phyloP scores from a whole-genome alignment of 768 basidiomycete genomes.

The Pulveroboletus sp. region DNA sequence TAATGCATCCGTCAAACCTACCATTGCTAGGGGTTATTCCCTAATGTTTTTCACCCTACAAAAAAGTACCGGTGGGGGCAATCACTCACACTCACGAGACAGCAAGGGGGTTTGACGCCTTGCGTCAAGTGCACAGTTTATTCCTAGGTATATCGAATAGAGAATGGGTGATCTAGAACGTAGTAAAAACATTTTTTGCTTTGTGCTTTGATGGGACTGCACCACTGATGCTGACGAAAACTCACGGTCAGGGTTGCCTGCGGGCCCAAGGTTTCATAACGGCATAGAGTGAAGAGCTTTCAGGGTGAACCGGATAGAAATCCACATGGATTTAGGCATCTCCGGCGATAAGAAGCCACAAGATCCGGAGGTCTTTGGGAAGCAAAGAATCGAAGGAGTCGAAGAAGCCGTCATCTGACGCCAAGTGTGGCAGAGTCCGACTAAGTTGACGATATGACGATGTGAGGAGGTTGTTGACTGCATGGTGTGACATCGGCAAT shows the following conservation, averaged over 20 bases:
- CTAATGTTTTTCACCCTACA: too few species aligned
- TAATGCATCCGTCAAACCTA: neutral
- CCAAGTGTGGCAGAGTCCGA: neutral
- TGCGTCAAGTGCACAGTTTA: constrained; percentile 5
- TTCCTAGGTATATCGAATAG: constrained; percentile 3
- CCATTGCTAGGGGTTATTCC: neutral
- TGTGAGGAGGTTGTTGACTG: too few species aligned
- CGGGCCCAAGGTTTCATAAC: constrained; percentile 11
- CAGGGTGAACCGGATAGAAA: constrained; percentile 2
- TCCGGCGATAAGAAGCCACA: neutral
- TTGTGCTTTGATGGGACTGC: neutral
- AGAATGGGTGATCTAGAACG: neutral
- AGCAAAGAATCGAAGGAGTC: neutral
- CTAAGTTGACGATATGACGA: neutral
- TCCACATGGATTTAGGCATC: neutral
- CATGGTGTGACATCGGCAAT: neutral
- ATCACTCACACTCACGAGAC: neutral
- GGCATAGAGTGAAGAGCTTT: neutral
- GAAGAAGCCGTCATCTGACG: neutral
- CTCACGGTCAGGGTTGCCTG: constrained; percentile 21
- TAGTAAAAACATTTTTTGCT: neutral
- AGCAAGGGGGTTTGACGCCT: constrained; percentile 11
- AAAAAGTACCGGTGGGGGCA: neutral
- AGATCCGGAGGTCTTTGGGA: too few species aligned
- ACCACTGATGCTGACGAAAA: neutral